A percentile compares a stretch with the other conserved stretches of the same genome.
These are phyloP conservation scores for Platismatia glauca DNA, from an alignment of 495 filamentous ascomycete species.

Conservation along the genomic window DNA sequence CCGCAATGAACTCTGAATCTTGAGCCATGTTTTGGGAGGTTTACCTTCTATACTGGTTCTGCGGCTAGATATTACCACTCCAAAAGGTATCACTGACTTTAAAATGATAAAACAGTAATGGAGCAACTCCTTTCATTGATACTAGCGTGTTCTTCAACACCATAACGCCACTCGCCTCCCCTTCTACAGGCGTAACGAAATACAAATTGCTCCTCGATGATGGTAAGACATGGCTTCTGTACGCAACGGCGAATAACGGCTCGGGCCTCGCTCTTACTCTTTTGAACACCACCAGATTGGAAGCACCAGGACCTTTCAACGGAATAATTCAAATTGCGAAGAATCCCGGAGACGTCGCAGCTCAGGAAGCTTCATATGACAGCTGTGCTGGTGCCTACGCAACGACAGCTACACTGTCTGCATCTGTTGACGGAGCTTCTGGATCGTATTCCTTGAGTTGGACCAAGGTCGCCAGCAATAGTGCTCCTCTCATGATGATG, in stretches of 20 bases:
- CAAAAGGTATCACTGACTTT: neutral
- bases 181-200: constrained; percentile 61
- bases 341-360: constrained; percentile 45
- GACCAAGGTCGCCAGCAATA: constrained; percentile 46
- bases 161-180: constrained; percentile 48
- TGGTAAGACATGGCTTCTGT: constrained; percentile 68
- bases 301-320: constrained; percentile 44
- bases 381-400: constrained; percentile 67
- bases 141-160: constrained; percentile 66
- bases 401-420: constrained; percentile 51
- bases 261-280: constrained; percentile 42
- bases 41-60: no score
- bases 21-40: neutral
- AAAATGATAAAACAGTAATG: constrained; percentile 25
- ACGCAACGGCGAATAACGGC: constrained; percentile 49
- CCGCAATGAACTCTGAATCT: neutral
- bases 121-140: constrained; percentile 59
- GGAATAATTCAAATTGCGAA: constrained; percentile 81
- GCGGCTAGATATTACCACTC: neutral
- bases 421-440: constrained; percentile 51
- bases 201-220: constrained; percentile 66
- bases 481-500: constrained; percentile 61
- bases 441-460: constrained; percentile 53
- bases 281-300: constrained; percentile 37
- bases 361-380: constrained; percentile 62